Conservation (phyloP, 2,329 filamentous ascomycete genomes). For the Nigrograna mackinnonii region DNA sequence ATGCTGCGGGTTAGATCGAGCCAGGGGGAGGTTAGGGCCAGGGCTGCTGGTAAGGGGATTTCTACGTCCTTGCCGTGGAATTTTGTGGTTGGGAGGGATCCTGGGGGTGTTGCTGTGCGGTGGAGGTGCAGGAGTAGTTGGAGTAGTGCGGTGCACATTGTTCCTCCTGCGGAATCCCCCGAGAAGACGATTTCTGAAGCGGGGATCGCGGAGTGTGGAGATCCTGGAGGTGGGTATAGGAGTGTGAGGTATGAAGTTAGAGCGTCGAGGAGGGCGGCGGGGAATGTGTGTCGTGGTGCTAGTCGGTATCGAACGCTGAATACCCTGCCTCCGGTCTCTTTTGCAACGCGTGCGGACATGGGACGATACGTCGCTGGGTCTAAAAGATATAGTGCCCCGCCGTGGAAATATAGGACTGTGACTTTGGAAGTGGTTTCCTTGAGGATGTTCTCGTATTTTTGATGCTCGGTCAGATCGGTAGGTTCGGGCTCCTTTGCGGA, state of each 20-base stretch:
- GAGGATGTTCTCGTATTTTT: slow-evolving; percentile 70
- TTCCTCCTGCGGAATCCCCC: slow-evolving; percentile 78
- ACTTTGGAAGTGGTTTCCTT: slow-evolving; percentile 65
- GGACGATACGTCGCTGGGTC: slow-evolving; percentile 71
- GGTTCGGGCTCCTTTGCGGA: slow-evolving; percentile 56
- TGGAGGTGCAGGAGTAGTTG: slow-evolving; percentile 70
- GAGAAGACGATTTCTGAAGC: slow-evolving; percentile 70
- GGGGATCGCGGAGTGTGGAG: slow-evolving; percentile 67
- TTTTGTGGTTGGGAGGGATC: slow-evolving; percentile 49
- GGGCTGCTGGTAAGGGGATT: slow-evolving; percentile 69
- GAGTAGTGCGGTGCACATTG: slow-evolving; percentile 67
- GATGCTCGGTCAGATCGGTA: slow-evolving; percentile 58
- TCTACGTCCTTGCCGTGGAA: slow-evolving; percentile 65
- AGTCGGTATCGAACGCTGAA: slow-evolving; percentile 77
- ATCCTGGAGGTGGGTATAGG: slow-evolving; percentile 70
- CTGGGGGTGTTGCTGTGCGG: slow-evolving; percentile 42
- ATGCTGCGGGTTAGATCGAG: slow-evolving; percentile 69
- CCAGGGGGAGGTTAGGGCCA: slow-evolving; percentile 70
- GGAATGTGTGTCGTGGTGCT: slow-evolving; percentile 75
- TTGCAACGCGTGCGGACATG: slow-evolving; percentile 63
- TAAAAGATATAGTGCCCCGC: slow-evolving; percentile 73
- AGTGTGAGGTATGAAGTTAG: slow-evolving; percentile 73
- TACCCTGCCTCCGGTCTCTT: slow-evolving; percentile 67
- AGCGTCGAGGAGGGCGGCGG: slow-evolving; percentile 72
- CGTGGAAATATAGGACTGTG: slow-evolving; percentile 75